These are phyloP conservation scores for Microthyrium microscopicum DNA, from an alignment of 2,329 filamentous ascomycete genomes.

Conservation along the genomic window DNA sequence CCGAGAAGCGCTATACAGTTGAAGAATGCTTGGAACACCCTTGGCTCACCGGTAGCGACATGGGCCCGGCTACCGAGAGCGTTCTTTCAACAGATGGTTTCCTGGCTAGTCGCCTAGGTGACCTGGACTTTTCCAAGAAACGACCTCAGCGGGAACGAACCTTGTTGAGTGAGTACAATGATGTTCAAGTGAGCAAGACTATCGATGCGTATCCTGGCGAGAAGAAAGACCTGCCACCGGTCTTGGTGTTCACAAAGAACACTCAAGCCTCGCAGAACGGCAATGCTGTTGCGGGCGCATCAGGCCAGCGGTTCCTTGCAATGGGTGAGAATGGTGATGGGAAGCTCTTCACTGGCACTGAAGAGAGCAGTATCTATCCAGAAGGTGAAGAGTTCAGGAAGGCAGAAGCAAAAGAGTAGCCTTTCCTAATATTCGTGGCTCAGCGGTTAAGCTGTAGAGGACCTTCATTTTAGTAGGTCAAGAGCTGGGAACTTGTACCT, in stretches of 20 bases:
- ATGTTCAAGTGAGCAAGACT: slow-evolving; percentile 46
- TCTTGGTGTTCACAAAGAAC: slow-evolving; percentile 67
- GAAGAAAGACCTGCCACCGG: slow-evolving; percentile 24
- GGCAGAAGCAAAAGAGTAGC: too few species aligned
- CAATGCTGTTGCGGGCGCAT: too few species aligned
- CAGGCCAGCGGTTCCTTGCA: too few species aligned
- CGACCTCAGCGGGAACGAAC: slow-evolving; percentile 72
- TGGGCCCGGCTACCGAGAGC: slow-evolving; percentile 9
- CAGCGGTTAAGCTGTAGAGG: too few species aligned
- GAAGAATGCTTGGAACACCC: slow-evolving; percentile 84
- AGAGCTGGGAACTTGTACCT: too few species aligned
- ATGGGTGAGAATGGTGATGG: too few species aligned
- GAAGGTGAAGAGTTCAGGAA: too few species aligned
- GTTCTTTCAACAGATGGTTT: slow-evolving; percentile 84
- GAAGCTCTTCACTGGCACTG: too few species aligned
- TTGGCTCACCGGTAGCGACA: slow-evolving; percentile 51
- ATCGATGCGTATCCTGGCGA: slow-evolving; percentile 39
- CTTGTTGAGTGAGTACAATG: slow-evolving; percentile 65
- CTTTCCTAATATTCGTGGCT: too few species aligned
- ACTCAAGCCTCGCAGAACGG: slow-evolving; percentile 19
- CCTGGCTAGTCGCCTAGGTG: slow-evolving; percentile 37
- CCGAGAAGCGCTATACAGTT: slow-evolving; percentile 67
- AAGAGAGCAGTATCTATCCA: too few species aligned
- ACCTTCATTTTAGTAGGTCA: too few species aligned
- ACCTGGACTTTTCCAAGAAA: slow-evolving; percentile 66